Evolutionary conservation across 352 stramenopile species (phyloP), one percentile per base, ranked within the genome.

Genomic region (Phytophthora sp.): DNA sequence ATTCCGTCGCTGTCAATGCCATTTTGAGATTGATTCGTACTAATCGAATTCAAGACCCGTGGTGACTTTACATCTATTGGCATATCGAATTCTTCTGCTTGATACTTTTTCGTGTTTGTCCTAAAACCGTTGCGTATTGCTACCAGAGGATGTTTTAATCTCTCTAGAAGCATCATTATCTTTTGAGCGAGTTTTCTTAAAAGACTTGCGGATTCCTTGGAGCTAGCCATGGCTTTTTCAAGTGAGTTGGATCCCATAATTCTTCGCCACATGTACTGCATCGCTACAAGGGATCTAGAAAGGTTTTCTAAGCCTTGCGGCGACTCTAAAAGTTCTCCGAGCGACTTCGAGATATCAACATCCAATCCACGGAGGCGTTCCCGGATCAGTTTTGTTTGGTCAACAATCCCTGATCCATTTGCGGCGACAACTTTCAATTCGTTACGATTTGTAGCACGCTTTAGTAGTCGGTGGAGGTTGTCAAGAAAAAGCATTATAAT

Each of bases 191-290:
- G 54, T 18, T 64, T 64, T 17, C 50, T 54, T 13, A 69, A 21
- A 12, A 69, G 26, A 28, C 54, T 65, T 7, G 11, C 15, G 1
- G 54, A 54, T 15, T 69, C 54, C 20, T 44, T 65, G 4, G 46
- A 65, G 4, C 30, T 65, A 6, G 26, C 50, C 74, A 86, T 80
- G 5, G 68, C 70, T 12, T 26, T 63, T 17, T 59, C 57, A 3
- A 84, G 48, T 9, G 54, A 62, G 4, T 26, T 46, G 0, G 42
- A 31, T 1, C 72, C 69, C 17, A 87, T 60, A 0, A 71, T 61
- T 2, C 77, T 56, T 32, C 54, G 58, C 77, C 77, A 87, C 32
- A 74, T 71, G 58, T 82, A 87, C 17, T 71, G 58, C 48, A 78
- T 78, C 1, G 74, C 72, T 12, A 77, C 32, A 8, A 84, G 57